Conservation (phyloP, 2,329 filamentous ascomycete species). For the Fusarium xylarioides region DNA sequence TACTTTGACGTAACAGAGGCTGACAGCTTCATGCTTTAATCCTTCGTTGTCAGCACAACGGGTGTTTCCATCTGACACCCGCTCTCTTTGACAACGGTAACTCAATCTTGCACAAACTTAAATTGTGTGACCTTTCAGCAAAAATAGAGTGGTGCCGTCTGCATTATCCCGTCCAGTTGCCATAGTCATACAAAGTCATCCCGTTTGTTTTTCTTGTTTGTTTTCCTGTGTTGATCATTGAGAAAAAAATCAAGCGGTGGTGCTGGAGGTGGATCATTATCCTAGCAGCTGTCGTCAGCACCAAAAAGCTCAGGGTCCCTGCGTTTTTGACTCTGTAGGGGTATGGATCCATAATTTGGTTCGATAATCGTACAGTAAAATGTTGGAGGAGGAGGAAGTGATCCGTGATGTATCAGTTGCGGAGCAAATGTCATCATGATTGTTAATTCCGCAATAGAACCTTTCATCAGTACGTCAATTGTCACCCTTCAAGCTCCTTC, state of each 20-base stretch:
- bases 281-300: slow-evolving; percentile 40
- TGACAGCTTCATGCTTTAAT: slow-evolving; percentile 15
- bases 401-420: background rate
- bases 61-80: slow-evolving; percentile 11
- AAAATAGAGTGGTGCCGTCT: background rate
- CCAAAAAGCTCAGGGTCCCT: slow-evolving; percentile 25
- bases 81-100: slow-evolving; percentile 2
- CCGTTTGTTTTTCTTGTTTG: slow-evolving; percentile 2
- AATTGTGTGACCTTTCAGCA: background rate
- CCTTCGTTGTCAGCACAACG: slow-evolving; percentile 19
- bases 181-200: background rate
- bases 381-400: background rate
- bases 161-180: background rate
- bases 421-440: slow-evolving; percentile 22
- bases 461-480: background rate
- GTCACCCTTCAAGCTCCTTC: slow-evolving; percentile 12
- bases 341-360: slow-evolving; percentile 11
- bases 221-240: slow-evolving; percentile 16
- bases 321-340: background rate
- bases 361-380: background rate
- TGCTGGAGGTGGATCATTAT: slow-evolving; percentile 23
- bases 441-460: slow-evolving; percentile 11
- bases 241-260: slow-evolving; percentile 18
- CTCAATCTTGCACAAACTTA: slow-evolving; percentile 17
- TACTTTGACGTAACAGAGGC: background rate